Conservation (phyloP, 495 filamentous ascomycete genomes). For the Usnea hakonensis region DNA sequence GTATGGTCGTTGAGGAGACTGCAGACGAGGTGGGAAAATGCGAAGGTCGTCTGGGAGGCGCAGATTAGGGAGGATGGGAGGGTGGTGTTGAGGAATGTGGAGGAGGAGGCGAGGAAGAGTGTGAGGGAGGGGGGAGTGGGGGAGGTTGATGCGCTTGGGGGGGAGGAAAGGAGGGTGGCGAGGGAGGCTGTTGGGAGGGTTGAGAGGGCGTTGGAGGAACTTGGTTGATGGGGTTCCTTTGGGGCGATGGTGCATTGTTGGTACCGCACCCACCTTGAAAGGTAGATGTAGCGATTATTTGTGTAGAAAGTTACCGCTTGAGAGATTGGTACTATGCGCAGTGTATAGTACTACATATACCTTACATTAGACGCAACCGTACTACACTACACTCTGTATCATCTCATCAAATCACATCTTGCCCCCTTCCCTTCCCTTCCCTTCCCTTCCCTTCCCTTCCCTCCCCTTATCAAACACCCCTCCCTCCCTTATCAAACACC, state of each 20-base stretch:
- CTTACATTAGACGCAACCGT: too few species aligned
- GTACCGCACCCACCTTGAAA: not conserved
- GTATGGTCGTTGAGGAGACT: constrained; percentile 65
- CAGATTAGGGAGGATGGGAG: constrained; percentile 76
- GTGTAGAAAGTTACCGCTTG: too few species aligned
- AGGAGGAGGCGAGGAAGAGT: constrained; percentile 52
- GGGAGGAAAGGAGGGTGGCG: constrained; percentile 45
- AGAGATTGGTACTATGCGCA: too few species aligned
- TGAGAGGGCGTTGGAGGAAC: constrained; percentile 14
- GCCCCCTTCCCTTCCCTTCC: too few species aligned
- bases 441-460: too few species aligned
- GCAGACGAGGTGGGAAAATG: constrained; percentile 72
- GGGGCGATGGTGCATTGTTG: too few species aligned
- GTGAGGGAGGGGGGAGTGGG: constrained; percentile 44
- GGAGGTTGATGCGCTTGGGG: constrained; percentile 31
- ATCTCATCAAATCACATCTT: too few species aligned
- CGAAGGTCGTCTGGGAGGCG: constrained; percentile 61
- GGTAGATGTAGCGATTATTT: too few species aligned
- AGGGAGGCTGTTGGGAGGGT: constrained; percentile 48
- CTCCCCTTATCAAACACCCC: too few species aligned
- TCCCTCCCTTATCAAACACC: too few species aligned
- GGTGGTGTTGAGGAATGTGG: constrained; percentile 59
- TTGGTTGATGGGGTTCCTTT: not conserved
- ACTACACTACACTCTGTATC: too few species aligned
- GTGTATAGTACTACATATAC: too few species aligned